phyloP scores from a whole-genome alignment of 805 yeast genomes.

The Wickerhamiella domercqiae region DNA sequence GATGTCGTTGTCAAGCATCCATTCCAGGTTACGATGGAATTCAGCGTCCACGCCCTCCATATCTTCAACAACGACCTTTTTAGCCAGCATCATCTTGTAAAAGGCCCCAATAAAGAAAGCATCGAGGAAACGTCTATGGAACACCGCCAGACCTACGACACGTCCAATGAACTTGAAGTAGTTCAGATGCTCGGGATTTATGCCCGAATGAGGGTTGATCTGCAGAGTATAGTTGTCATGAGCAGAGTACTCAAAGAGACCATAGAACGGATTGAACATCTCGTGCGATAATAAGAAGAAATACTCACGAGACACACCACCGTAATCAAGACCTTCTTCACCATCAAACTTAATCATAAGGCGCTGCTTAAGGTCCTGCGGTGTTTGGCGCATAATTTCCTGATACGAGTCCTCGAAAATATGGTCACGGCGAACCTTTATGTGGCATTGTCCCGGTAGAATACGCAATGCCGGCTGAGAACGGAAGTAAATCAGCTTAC shows the following conservation, averaged over 20 bases:
- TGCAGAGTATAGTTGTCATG: slow-evolving; percentile 96
- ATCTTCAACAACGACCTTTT: slow-evolving; percentile 88
- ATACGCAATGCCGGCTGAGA: slow-evolving; percentile 96
- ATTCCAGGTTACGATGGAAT: slow-evolving; percentile 81
- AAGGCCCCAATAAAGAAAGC: slow-evolving; percentile 97
- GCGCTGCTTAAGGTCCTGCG: slow-evolving; percentile 94
- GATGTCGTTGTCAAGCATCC: slow-evolving; percentile 93
- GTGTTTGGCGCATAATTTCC: slow-evolving; percentile 97
- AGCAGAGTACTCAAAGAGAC: slow-evolving; percentile 92
- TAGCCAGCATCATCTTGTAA: slow-evolving; percentile 92
- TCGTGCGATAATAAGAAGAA: slow-evolving; percentile 93
- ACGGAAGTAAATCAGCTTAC: slow-evolving; percentile 93
- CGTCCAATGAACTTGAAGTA: slow-evolving; percentile 97
- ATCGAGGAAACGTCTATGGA: slow-evolving; percentile 94
- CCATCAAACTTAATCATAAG: slow-evolving; percentile 97
- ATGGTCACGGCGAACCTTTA: slow-evolving; percentile 91
- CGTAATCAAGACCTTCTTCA: slow-evolving; percentile 98
- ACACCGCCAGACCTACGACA: slow-evolving; percentile 94
- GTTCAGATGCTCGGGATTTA: slow-evolving; percentile 94
- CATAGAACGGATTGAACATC: slow-evolving; percentile 96
- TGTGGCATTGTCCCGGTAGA: slow-evolving; percentile 96
- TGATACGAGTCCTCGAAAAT: slow-evolving; percentile 96
- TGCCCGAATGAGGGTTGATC: slow-evolving; percentile 92
- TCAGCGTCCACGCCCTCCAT: slow-evolving; percentile 99
- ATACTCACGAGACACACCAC: slow-evolving; percentile 97